Evolutionary conservation across 148 eudicot genomes (phyloP).

Genomic region (Rhododendron griersonianum): DNA sequence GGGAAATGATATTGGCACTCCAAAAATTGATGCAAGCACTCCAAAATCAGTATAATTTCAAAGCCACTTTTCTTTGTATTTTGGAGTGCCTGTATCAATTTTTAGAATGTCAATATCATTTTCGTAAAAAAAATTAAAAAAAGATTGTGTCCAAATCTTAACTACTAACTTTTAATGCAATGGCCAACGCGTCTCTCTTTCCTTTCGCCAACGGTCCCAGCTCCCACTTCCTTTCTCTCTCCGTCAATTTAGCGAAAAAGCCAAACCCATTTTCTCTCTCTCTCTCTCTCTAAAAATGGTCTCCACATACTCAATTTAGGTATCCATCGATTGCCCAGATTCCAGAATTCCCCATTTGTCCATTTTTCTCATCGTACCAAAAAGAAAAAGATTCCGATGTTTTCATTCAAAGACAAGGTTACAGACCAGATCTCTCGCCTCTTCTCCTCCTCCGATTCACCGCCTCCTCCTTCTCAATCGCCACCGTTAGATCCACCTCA

Average conservation of each 20-base stretch:
- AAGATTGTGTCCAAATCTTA: no score
- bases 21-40: no score
- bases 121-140: no score
- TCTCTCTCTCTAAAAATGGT: background rate
- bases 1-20: no score
- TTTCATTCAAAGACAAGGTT: conserved; percentile 49
- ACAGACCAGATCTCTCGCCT: conserved; percentile 49
- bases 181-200: background rate
- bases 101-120: no score
- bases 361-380: background rate
- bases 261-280: background rate
- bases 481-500: conserved; percentile 32
- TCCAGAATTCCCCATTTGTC: background rate
- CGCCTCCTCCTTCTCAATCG: conserved; percentile 34
- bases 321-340: background rate
- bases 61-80: no score
- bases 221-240: background rate
- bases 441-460: conserved; percentile 30
- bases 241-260: background rate
- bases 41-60: no score
- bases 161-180: no score
- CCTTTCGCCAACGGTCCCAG: background rate
- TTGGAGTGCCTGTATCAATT: no score
- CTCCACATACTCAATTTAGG: background rate
- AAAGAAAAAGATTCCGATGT: conserved; percentile 18